Conservation (phyloP, 2,329 filamentous ascomycete species). For the Ascocoryne sarcoides region DNA sequence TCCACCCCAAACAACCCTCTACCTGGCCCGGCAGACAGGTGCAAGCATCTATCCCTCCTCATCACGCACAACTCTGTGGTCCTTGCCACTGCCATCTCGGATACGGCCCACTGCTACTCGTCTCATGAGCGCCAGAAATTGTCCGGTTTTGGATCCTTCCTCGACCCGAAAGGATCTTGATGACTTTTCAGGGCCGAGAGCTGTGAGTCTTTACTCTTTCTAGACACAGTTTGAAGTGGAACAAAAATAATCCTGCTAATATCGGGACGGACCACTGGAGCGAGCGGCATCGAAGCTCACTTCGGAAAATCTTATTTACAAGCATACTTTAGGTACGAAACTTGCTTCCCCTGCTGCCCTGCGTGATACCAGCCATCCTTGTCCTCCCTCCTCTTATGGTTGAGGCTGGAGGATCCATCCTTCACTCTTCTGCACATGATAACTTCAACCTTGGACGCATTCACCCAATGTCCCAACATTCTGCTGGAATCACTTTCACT, state of each 20-base stretch:
- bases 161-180: constrained; percentile 4
- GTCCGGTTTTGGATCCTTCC: constrained; percentile 9
- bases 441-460: too few relatives aligned
- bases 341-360: constrained; percentile 14
- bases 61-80: constrained; percentile 15
- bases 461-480: too few relatives aligned
- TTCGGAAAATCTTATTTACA: constrained; percentile 15
- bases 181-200: constrained; percentile 2
- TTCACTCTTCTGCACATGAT: constrained; percentile 10
- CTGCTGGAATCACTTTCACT: constrained; percentile 6
- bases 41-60: constrained; percentile 1
- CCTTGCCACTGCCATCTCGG: constrained; percentile 23
- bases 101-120: constrained; percentile 11
- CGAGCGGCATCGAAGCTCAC: constrained; percentile 8
- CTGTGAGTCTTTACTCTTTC: constrained; percentile 2
- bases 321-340: too few relatives aligned
- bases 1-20: too few relatives aligned
- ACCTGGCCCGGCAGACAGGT: neutral
- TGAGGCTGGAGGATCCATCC: constrained; percentile 3
- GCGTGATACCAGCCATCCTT: constrained; percentile 17
- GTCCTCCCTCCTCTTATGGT: constrained; percentile 7
- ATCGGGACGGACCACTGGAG: constrained; percentile 10
- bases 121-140: constrained; percentile 8
- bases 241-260: constrained; percentile 13
- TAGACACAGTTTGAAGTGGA: constrained; percentile 4